A percentile compares a stretch with the other conserved stretches of the same genome.
These are phyloP conservation scores for Papiliotrema laurentii DNA, from an alignment of 1,284 basidiomycete species.

Conservation along the genomic window DNA sequence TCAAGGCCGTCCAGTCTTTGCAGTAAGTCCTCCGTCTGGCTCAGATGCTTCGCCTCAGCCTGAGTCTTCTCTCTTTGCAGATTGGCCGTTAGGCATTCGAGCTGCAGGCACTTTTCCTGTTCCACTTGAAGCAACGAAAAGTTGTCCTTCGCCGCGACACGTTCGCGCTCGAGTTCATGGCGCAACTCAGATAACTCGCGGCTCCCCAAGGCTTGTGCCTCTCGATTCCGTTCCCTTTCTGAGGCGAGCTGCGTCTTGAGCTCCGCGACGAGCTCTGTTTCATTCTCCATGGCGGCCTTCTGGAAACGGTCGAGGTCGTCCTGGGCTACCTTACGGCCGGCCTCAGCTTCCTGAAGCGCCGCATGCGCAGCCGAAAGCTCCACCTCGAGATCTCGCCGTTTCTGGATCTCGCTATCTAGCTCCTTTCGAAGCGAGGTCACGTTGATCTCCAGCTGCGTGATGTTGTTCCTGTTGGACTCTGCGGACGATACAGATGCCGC, in stretches of 20 bases:
- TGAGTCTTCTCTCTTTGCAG: too few species aligned
- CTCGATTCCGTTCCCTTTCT: slow-evolving; percentile 10
- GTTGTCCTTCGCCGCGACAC: too few species aligned
- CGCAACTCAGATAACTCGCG: slow-evolving; percentile 5
- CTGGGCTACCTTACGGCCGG: slow-evolving; percentile 12
- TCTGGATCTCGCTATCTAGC: background rate
- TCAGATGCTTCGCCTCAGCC: too few species aligned
- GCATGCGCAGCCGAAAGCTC: background rate
- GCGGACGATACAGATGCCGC: background rate
- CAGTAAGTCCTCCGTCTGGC: too few species aligned
- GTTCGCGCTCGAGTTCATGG: background rate
- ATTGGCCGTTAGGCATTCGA: too few species aligned
- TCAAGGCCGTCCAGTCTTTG: too few species aligned
- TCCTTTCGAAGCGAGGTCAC: background rate
- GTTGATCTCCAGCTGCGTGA: too few species aligned
- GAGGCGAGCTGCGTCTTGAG: slow-evolving; percentile 22
- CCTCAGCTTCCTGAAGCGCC: slow-evolving; percentile 4
- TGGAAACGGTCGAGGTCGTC: slow-evolving; percentile 28
- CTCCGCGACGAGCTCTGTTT: slow-evolving; percentile 20
- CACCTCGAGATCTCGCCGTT: background rate
- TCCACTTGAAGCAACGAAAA: background rate
- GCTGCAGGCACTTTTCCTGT: background rate
- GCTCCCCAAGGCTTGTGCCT: slow-evolving; percentile 5
- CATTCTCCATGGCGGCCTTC: slow-evolving; percentile 21
- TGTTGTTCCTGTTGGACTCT: background rate